A percentile compares a stretch with the other conserved stretches of the same genome.
These are phyloP conservation scores for Sphaerobolus stellatus DNA, from an alignment of 1,284 basidiomycete species.

Conservation along the genomic window DNA sequence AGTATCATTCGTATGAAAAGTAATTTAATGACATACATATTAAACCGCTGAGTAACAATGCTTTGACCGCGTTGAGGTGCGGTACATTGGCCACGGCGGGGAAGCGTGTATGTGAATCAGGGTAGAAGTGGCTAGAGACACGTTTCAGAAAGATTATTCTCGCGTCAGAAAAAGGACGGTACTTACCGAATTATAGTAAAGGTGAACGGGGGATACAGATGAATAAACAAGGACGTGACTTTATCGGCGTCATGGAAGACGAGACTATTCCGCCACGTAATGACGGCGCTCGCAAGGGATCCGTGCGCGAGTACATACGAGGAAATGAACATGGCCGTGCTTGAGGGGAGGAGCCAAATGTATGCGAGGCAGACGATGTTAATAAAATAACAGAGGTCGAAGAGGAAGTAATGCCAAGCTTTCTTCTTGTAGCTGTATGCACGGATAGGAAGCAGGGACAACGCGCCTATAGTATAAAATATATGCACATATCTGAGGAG, in stretches of 20 bases:
- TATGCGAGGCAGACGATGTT: slow-evolving; percentile 87
- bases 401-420: slow-evolving; percentile 91
- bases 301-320: slow-evolving; percentile 89
- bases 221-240: slow-evolving; percentile 87
- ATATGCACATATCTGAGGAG: slow-evolving; percentile 69
- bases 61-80: slow-evolving; percentile 58
- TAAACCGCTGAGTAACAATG: slow-evolving; percentile 66
- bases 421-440: slow-evolving; percentile 84
- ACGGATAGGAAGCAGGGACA: slow-evolving; percentile 79
- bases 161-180: slow-evolving; percentile 1
- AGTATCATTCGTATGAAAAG: slow-evolving; percentile 2
- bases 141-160: slow-evolving; percentile 16
- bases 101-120: slow-evolving; percentile 70
- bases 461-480: slow-evolving; percentile 70
- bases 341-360: slow-evolving; percentile 81
- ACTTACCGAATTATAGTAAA: slow-evolving; percentile 85
- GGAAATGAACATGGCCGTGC: slow-evolving; percentile 74
- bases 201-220: slow-evolving; percentile 83
- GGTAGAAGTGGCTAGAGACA: slow-evolving; percentile 76
- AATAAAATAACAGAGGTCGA: slow-evolving; percentile 89
- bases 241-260: slow-evolving; percentile 95
- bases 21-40: slow-evolving; percentile 57
- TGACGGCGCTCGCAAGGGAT: slow-evolving; percentile 86
- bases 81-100: slow-evolving; percentile 73
- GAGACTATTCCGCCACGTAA: slow-evolving; percentile 95